A percentile compares a stretch with the other conserved stretches of the same genome.
Conservation (phyloP, 768 basidiomycete species). For the Auriscalpium orientale region DNA sequence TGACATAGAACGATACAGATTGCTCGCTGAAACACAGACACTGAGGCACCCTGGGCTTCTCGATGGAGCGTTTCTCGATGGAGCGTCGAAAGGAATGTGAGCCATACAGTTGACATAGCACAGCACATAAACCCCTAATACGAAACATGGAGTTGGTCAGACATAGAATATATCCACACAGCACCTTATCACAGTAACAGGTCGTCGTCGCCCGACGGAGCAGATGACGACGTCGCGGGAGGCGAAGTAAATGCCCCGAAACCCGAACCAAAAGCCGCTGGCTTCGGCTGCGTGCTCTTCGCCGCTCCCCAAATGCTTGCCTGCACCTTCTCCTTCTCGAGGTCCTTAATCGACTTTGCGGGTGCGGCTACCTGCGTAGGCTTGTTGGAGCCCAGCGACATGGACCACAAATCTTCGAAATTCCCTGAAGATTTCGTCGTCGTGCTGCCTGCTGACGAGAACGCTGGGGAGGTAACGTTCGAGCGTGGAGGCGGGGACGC, state of each 20-base stretch:
- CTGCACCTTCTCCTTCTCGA: constrained; percentile 82
- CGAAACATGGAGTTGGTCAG: too few species aligned
- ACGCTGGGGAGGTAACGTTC: constrained; percentile 12
- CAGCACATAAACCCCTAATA: background rate
- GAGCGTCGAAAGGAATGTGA: background rate
- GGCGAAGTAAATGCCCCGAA: constrained; percentile 17
- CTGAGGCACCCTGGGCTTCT: background rate
- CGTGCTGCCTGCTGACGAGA: constrained; percentile 16
- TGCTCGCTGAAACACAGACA: background rate
- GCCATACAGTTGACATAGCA: background rate
- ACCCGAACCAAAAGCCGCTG: constrained; percentile 19
- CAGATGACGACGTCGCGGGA: constrained; percentile 14
- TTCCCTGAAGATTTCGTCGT: constrained; percentile 37
- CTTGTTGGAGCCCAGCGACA: constrained; percentile 54
- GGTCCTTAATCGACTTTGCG: constrained; percentile 77
- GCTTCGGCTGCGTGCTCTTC: constrained; percentile 6
- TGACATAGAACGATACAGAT: too few species aligned
- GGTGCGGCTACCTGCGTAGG: constrained; percentile 26
- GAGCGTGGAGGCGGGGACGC: constrained; percentile 23
- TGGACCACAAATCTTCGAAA: constrained; percentile 87
- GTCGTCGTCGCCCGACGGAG: constrained; percentile 29
- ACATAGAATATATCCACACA: too few species aligned
- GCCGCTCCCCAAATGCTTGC: constrained; percentile 69
- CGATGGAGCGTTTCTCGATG: background rate
- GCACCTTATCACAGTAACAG: constrained; percentile 26